Percentiles rank a stretch among this genome's conserved stretches.
Evolutionary conservation across 495 filamentous ascomycete species (phyloP).

Genomic region (Xylaria flabelliformis): DNA sequence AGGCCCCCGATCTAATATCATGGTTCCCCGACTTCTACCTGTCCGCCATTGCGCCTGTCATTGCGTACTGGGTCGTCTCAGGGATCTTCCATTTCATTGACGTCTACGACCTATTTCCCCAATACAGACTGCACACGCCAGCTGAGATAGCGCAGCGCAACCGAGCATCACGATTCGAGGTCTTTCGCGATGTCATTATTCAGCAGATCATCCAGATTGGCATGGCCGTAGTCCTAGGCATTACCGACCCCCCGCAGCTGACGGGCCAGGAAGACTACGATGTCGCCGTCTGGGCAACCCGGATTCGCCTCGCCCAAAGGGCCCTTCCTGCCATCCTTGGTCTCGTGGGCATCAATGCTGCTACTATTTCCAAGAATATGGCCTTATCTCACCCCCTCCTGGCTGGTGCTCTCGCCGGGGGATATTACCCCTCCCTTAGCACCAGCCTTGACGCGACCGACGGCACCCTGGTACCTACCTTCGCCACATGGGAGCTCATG

Average conservation of each 20-base stretch:
- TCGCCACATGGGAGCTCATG: conserved; percentile 77
- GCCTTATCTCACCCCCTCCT: conserved; percentile 65
- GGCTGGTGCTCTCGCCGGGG: conserved; percentile 73
- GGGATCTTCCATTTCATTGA: conserved; percentile 87
- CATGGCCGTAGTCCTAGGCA: conserved; percentile 64
- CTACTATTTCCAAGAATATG: conserved; percentile 61
- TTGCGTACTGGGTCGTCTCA: conserved; percentile 90
- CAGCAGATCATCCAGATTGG: conserved; percentile 88
- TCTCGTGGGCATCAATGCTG: conserved; percentile 63
- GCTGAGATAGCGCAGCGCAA: conserved; percentile 87
- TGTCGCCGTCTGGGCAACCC: conserved; percentile 79
- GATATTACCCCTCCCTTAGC: conserved; percentile 68
- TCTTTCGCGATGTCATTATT: conserved; percentile 83
- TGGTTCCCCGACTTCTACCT: conserved; percentile 83
- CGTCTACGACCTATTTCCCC: conserved; percentile 77
- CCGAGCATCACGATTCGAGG: conserved; percentile 80
- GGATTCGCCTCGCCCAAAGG: conserved; percentile 73
- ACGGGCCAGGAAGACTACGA: conserved; percentile 81
- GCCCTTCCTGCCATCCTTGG: conserved; percentile 66
- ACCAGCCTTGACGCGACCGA: conserved; percentile 52
- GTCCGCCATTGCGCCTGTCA: conserved; percentile 73
- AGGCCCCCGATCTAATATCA: conserved; percentile 72
- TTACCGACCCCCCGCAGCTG: conserved; percentile 69
- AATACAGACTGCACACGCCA: conserved; percentile 91
- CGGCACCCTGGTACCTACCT: conserved; percentile 54